Evolutionary conservation across 352 stramenopile genomes (phyloP), one percentile per base, ranked within the genome.

Genomic region (Phytopythium mirpurense): DNA sequence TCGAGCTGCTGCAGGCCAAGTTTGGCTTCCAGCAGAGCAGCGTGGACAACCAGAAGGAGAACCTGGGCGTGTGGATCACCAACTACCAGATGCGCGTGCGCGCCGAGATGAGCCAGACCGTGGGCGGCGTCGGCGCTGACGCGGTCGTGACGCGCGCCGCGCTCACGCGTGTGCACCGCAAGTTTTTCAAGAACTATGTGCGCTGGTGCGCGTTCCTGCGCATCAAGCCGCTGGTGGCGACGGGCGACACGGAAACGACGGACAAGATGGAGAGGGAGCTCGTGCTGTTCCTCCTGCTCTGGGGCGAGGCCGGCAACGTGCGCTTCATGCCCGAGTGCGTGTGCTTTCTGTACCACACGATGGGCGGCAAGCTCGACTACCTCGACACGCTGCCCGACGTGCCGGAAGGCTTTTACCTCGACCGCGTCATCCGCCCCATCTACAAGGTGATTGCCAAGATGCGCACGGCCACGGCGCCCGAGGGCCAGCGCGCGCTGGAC

Each of bases 121-220:
- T 60, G 14, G 70, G 62, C 6, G 62, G 64, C 14, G 63, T 64
- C 26, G 49, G 78, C 10, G 67, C 48, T 14, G 61, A 61, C n/a
- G 73, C 70, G 40, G 75, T 72, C 34, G 64, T 80, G 6, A 79
- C 73, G 16, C 68, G 72, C 54, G 61, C 70, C 35, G 80, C 80
- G 38, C 70, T 92, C 27, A 58, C 54, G 12, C 67, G 74, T 19
- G 71, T 93, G 45, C 83, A 93, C 60, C 49, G 57, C 16, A 90
- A 90, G 58, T 87, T 98, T 21, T 93, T 96, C 60, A 82, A 80
- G 36, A 97, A 97, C 68, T 97, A 97, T 66, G 57, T 70, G 36
- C 84, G 89, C 57, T 99, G 97, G 97, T 98, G 96, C 68, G 79
- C 88, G 47, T 96, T 96, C 43, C 77, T 99, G 44, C 79, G 85